Evolutionary conservation across 2,329 filamentous ascomycete species (phyloP).

Genomic region (Blumeriella jaapii): DNA sequence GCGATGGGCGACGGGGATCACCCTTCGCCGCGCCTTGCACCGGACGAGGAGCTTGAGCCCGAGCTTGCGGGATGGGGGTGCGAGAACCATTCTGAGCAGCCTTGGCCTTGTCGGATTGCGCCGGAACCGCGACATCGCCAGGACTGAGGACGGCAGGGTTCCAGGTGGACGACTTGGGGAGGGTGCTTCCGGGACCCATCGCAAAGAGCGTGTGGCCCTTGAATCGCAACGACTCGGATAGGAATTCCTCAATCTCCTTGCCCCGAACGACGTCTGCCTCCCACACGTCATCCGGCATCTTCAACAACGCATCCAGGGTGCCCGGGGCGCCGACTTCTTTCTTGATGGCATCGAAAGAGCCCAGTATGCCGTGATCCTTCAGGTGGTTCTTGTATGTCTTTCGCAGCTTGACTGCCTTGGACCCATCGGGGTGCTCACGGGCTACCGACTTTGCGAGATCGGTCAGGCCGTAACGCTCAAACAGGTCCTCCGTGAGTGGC

Average conservation of each 20-base stretch:
- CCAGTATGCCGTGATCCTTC: conserved; percentile 49
- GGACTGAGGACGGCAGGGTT: conserved; percentile 46
- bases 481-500: conserved; percentile 45
- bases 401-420: conserved; percentile 51
- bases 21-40: conserved; percentile 10
- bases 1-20: conserved; percentile 42
- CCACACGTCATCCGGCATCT: conserved; percentile 45
- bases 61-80: conserved; percentile 11
- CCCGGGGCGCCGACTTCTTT: conserved; percentile 40
- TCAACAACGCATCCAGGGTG: conserved; percentile 41
- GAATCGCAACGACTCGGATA: conserved; percentile 34
- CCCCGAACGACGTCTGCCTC: conserved; percentile 41
- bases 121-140: conserved; percentile 35
- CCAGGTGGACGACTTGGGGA: conserved; percentile 42
- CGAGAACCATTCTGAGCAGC: conserved; percentile 10
- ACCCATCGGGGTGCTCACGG: conserved; percentile 49
- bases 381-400: conserved; percentile 61
- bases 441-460: conserved; percentile 49
- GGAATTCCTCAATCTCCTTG: conserved; percentile 42
- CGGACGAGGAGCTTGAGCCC: conserved; percentile 6
- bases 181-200: conserved; percentile 44
- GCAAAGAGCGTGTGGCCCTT: conserved; percentile 40
- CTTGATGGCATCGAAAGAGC: conserved; percentile 48
- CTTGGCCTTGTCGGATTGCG: conserved; percentile 11
- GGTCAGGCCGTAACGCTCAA: conserved; percentile 44